These are phyloP conservation scores for Curvularia spicifera DNA, from an alignment of 2,329 filamentous ascomycete genomes.

Conservation along the genomic window DNA sequence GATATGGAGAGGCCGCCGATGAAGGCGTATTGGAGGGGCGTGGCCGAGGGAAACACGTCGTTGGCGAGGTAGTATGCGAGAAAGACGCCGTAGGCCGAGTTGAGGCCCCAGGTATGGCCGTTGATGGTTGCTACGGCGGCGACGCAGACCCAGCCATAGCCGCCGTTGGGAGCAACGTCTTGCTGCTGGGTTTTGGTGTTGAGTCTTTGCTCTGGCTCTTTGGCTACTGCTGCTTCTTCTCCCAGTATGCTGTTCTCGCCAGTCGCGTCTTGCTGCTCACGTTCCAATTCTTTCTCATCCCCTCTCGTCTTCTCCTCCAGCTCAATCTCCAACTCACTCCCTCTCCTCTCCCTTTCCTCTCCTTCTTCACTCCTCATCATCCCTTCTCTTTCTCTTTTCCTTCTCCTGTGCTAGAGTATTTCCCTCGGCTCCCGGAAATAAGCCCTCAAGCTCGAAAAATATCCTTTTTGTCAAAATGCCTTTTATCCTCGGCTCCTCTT, in stretches of 20 bases:
- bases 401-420: not conserved
- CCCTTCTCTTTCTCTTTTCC: not conserved
- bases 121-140: constrained; percentile 43
- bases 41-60: constrained; percentile 67
- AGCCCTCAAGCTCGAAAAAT: not conserved
- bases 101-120: constrained; percentile 75
- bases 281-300: not conserved
- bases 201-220: not conserved
- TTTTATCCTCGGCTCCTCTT: too few species aligned
- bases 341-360: not conserved
- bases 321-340: not conserved
- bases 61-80: constrained; percentile 72
- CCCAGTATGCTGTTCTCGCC: not conserved
- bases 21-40: constrained; percentile 74
- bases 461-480: too few species aligned
- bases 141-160: constrained; percentile 66
- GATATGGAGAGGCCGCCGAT: constrained; percentile 75
- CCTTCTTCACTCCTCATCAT: not conserved
- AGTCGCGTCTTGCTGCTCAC: not conserved
- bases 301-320: not conserved
- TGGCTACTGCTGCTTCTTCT: not conserved
- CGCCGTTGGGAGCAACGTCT: constrained; percentile 63
- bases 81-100: constrained; percentile 74
- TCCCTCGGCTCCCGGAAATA: not conserved
- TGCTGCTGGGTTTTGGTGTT: constrained; percentile 17